Evolutionary conservation across 23 red algal species (phyloP), one percentile per base, ranked within the genome.

Genomic region (Gracilaria domingensis): DNA sequence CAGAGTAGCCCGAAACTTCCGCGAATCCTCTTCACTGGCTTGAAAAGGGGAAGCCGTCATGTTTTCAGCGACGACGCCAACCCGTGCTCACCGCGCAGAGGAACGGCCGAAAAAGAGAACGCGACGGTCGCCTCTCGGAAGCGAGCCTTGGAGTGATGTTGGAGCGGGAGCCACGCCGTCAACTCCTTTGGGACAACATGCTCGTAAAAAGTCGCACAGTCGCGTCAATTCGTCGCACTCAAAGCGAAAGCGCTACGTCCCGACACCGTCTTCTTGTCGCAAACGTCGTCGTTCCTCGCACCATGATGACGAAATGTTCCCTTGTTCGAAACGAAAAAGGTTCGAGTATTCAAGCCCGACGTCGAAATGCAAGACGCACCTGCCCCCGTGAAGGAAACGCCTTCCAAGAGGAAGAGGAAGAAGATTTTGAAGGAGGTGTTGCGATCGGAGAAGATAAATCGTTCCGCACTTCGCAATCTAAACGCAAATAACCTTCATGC

Each of bases 341-440:
- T 26, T 21, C 69, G 69, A 26, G 11, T 75, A 4, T 75, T 75
- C 69, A 75, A 40, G 21, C 69, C 69, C 39, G 69, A 75, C 14
- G 69, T 75, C 3, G 36, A 75, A 44, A 75, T 75, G 69, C 13
- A 18, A 18, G 69, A 75, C 35, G 37, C 69, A 8, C 28, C 35
- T 11, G 21, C 39, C 35, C 8, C 69, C 14, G 42, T 45, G 4
- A 45, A 45, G 42, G 5, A 45, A 45, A 45, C 34, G 14, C 36
- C 35, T 0, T 12, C 36, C 37, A 18, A 45, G 21, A 45, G 11
- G 25, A 18, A 24, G 39, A 35, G 69, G 20, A 40, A 18, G 36
- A 75, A 40, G 34, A 40, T 75, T 40, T 14, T 75, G 17, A 75
- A 75, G n/a, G n/a, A 75, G 0, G 39, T 75, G 37, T 23, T 75